Evolutionary conservation across 306 rosid species (phyloP).

Genomic region (Sesbania bispinosa): DNA sequence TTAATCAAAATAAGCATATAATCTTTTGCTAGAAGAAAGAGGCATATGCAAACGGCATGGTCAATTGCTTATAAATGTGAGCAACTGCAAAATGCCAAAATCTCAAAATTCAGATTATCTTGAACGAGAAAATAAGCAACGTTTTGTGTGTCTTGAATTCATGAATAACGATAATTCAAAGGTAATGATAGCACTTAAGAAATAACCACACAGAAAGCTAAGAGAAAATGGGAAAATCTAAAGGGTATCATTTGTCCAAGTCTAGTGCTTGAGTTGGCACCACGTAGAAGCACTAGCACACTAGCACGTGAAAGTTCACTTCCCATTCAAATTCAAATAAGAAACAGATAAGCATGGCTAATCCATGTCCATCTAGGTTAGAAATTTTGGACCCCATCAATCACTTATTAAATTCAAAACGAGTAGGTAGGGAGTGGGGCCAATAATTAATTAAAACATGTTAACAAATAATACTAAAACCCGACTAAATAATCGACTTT

Average conservation of each 20-base stretch:
- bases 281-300: not conserved
- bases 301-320: not conserved
- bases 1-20: not conserved
- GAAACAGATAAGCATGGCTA: constrained; percentile 25
- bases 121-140: not conserved
- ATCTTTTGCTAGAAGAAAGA: not conserved
- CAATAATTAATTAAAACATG: not conserved
- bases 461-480: not conserved
- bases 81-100: not conserved
- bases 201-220: not conserved
- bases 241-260: constrained; percentile 7
- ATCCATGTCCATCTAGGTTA: not conserved
- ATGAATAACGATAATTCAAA: not conserved
- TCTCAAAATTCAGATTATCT: not conserved
- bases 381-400: constrained; percentile 5
- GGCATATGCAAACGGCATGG: not conserved
- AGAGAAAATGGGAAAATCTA: not conserved
- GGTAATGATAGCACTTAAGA: not conserved
- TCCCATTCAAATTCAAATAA: not conserved
- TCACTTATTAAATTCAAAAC: not conserved
- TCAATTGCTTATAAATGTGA: not conserved
- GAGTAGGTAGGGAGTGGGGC: not conserved
- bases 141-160: not conserved
- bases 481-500: not conserved
- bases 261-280: constrained; percentile 6